These are phyloP conservation scores for Pogostemon cablin DNA, from an alignment of 257 asterid species.

Conservation along the genomic window DNA sequence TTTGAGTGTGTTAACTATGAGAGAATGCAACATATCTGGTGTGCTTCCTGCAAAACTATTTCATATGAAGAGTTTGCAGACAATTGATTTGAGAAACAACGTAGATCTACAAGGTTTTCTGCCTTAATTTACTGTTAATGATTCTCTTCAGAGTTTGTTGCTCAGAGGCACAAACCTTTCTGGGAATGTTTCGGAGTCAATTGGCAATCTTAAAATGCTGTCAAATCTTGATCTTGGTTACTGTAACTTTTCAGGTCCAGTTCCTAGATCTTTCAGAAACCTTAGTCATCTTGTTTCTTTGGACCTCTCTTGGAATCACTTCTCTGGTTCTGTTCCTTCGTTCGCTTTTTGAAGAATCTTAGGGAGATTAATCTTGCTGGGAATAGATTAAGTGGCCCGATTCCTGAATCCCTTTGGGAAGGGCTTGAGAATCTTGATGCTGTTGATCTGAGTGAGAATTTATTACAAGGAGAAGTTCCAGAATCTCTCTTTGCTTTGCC, in stretches of 20 bases:
- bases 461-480: slow-evolving; percentile 48
- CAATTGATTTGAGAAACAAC: slow-evolving; percentile 48
- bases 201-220: slow-evolving; percentile 49
- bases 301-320: slow-evolving; percentile 45
- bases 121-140: slow-evolving; percentile 53
- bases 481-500: slow-evolving; percentile 50
- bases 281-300: slow-evolving; percentile 46
- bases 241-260: slow-evolving; percentile 51
- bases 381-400: slow-evolving; percentile 45
- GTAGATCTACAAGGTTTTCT: slow-evolving; percentile 52
- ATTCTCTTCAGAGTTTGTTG: slow-evolving; percentile 44
- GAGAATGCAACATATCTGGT: slow-evolving; percentile 46
- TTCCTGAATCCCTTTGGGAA: slow-evolving; percentile 41
- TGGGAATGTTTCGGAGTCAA: slow-evolving; percentile 53
- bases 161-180: slow-evolving; percentile 49
- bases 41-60: slow-evolving; percentile 47
- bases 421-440: slow-evolving; percentile 44
- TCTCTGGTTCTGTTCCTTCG: slow-evolving; percentile 51
- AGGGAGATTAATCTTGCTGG: slow-evolving; percentile 18
- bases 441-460: slow-evolving; percentile 49
- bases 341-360: slow-evolving; percentile 49
- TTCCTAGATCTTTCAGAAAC: slow-evolving; percentile 51
- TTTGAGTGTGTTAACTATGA: slow-evolving; percentile 38
- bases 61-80: slow-evolving; percentile 43
- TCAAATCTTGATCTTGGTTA: slow-evolving; percentile 39